These are phyloP conservation scores for Ustilago loliicola DNA, from an alignment of 1,284 basidiomycete species.

Conservation along the genomic window DNA sequence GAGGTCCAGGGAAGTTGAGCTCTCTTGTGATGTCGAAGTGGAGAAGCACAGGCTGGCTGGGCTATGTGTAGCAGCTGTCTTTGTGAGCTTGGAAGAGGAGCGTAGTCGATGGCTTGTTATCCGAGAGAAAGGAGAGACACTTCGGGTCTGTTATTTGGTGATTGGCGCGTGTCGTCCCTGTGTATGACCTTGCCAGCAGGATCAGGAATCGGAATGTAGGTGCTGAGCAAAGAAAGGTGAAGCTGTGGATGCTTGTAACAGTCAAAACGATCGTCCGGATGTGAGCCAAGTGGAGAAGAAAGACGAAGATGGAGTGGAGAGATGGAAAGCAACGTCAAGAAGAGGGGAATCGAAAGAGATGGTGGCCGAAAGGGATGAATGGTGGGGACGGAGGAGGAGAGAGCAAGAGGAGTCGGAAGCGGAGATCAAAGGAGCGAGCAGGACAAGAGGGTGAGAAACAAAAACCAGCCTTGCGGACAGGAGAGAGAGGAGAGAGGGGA, in stretches of 20 bases:
- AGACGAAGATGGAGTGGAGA: not conserved
- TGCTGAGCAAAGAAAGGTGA: not conserved
- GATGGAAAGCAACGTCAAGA: not conserved
- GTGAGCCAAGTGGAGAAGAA: not conserved
- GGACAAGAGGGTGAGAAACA: not conserved
- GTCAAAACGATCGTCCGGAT: not conserved
- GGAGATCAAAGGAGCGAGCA: slow-evolving; percentile 4
- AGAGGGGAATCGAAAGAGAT: not conserved
- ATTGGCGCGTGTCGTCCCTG: not conserved
- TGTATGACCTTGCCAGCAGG: slow-evolving; percentile 28
- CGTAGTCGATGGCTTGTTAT: not conserved
- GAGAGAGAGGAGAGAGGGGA: not conserved
- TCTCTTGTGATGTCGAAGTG: no score
- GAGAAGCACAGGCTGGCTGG: not conserved
- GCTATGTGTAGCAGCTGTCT: no score
- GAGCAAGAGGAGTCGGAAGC: not conserved
- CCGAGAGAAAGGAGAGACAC: not conserved
- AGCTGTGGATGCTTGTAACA: not conserved
- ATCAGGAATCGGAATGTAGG: slow-evolving; percentile 11
- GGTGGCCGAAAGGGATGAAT: not conserved
- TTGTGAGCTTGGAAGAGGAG: not conserved
- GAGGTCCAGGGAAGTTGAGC: no score
- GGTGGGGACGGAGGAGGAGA: slow-evolving; percentile 3
- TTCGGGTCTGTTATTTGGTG: not conserved
- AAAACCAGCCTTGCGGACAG: slow-evolving; percentile 19